Conservation (phyloP, 1,284 basidiomycete genomes). For the Testicularia cyperi region DNA sequence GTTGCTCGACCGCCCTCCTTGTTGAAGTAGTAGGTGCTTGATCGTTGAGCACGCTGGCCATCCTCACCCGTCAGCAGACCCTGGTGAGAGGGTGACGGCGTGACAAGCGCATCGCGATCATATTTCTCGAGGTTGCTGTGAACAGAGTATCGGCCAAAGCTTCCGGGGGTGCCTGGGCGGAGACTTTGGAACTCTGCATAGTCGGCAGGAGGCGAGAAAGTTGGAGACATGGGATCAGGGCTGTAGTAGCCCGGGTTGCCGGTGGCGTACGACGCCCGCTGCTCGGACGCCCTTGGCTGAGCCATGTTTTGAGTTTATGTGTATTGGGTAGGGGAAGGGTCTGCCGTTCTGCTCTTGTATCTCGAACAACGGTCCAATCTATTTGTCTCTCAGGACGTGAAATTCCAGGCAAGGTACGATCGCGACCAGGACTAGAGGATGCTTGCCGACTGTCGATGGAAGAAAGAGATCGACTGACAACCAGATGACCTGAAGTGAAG, state of each 20-base stretch:
- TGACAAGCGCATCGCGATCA: slow-evolving; percentile 1
- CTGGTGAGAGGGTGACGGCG: slow-evolving; percentile 13
- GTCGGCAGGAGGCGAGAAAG: slow-evolving; percentile 31
- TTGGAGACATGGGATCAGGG: slow-evolving; percentile 29
- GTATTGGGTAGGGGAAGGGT: no score
- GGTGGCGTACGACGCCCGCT: no score
- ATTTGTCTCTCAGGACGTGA: no score
- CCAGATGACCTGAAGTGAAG: no score
- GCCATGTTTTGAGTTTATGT: no score
- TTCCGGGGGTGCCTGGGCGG: slow-evolving; percentile 28
- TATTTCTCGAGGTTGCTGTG: slow-evolving; percentile 26
- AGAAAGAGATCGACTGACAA: no score
- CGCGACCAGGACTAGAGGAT: no score
- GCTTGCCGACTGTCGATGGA: no score
- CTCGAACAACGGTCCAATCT: no score
- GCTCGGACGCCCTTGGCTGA: no score
- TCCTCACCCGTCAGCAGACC: slow-evolving; percentile 9
- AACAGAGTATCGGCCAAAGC: slow-evolving; percentile 24
- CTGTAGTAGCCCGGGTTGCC: slow-evolving; percentile 30
- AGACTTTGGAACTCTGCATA: slow-evolving; percentile 35
- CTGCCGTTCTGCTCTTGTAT: no score
- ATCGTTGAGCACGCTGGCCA: slow-evolving; percentile 1
- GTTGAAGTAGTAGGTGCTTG: slow-evolving; percentile 41
- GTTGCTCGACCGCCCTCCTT: slow-evolving; percentile 32
- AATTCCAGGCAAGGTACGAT: no score